Percentiles rank a stretch among this genome's conserved stretches.
These are phyloP conservation scores for Candida takata DNA, from an alignment of 805 yeast species.

Conservation along the genomic window DNA sequence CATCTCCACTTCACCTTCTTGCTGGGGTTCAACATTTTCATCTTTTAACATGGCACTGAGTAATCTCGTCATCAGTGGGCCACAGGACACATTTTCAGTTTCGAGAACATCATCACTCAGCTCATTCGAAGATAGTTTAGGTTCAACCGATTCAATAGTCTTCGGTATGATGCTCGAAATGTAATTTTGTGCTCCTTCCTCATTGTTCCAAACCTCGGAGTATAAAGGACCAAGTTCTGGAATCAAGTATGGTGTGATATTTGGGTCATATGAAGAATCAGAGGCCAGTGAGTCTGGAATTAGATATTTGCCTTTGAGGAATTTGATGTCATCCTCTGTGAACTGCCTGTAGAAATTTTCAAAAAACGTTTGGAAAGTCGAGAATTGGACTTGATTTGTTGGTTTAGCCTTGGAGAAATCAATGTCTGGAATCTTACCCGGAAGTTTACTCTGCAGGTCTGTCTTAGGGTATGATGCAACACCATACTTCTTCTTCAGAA, in stretches of 20 bases:
- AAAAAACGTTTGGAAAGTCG: conserved; percentile 76
- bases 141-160: conserved; percentile 34
- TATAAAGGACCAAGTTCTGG: conserved; percentile 85
- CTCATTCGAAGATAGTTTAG: conserved; percentile 55
- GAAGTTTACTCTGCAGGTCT: conserved; percentile 67
- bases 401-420: conserved; percentile 84
- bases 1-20: conserved; percentile 23
- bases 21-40: conserved; percentile 12
- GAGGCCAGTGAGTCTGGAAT: conserved; percentile 40
- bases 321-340: conserved; percentile 73
- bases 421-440: conserved; percentile 82
- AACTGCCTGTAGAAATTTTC: conserved; percentile 80
- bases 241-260: conserved; percentile 63
- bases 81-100: conserved; percentile 74
- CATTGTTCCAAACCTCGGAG: conserved; percentile 80
- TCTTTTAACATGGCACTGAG: conserved; percentile 69
- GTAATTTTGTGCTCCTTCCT: conserved; percentile 50
- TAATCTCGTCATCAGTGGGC: conserved; percentile 82
- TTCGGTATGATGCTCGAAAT: conserved; percentile 41
- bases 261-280: conserved; percentile 52
- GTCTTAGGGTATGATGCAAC: conserved; percentile 85
- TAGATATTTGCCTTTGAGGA: conserved; percentile 56
- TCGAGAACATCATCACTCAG: conserved; percentile 58
- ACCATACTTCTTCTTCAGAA: conserved; percentile 66
- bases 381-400: conserved; percentile 84